Evolutionary conservation across 176 grass and related monocot genomes (phyloP).

Genomic region (Oryza australiensis): DNA sequence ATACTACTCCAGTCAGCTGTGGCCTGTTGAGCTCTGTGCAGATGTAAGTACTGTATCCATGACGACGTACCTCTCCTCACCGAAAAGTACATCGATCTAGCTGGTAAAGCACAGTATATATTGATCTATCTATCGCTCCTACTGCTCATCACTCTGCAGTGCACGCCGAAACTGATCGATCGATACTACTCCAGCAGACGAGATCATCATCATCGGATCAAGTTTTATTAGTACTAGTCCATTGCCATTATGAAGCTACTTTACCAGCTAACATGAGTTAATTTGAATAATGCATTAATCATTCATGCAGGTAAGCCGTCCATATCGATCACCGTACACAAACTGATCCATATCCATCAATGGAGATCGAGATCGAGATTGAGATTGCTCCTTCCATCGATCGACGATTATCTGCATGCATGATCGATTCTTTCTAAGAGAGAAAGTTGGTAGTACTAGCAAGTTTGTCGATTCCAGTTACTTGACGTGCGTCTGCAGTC

Average conservation of each 20-base stretch:
- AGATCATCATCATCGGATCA: not conserved
- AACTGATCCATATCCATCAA: not conserved
- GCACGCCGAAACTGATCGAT: not conserved
- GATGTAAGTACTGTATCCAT: not conserved
- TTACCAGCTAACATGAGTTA: not conserved
- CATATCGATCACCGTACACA: not conserved
- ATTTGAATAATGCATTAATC: not conserved
- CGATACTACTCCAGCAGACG: not conserved
- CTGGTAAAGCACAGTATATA: no score
- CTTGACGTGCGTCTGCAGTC: not conserved
- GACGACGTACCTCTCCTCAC: not conserved
- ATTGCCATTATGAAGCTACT: not conserved
- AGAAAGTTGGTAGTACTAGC: no score
- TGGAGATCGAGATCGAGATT: not conserved
- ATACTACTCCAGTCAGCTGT: not conserved
- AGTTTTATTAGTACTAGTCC: not conserved
- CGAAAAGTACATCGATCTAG: no score
- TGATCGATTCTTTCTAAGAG: no score
- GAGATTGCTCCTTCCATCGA: not conserved
- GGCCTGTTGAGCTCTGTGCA: not conserved
- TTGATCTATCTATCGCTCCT: no score
- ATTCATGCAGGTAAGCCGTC: not conserved
- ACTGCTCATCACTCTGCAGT: no score
- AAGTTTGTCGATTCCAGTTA: not conserved
- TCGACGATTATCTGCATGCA: no score